Evolutionary conservation across 139 green algal genomes (phyloP).

Genomic region (Parachlorella kessleri): DNA sequence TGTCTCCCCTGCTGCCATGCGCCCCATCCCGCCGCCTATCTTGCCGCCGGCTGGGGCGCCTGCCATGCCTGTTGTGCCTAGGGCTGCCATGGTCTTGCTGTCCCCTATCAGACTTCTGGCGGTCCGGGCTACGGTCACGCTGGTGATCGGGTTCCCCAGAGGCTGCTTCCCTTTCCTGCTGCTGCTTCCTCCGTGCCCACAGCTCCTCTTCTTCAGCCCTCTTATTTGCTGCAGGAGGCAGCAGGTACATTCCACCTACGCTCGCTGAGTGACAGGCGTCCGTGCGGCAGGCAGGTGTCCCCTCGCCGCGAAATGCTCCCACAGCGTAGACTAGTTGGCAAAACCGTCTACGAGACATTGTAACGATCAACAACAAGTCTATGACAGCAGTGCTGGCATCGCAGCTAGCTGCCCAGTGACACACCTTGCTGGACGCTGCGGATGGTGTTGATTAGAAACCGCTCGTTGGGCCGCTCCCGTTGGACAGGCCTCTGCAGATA

Average conservation of each 20-base stretch:
- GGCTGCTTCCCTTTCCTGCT: constrained; percentile 35
- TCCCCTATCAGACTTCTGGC: neutral
- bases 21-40: neutral
- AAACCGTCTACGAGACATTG: no score
- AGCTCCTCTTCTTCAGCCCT: constrained; percentile 57
- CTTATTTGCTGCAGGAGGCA: constrained; percentile 49
- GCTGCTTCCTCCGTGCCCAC: constrained; percentile 52
- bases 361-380: no score
- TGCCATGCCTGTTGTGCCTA: neutral
- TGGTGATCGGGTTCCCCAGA: neutral
- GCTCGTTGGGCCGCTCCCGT: constrained; percentile 67
- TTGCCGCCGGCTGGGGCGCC: neutral
- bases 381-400: no score
- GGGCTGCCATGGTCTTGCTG: neutral
- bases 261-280: no score
- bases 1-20: neutral
- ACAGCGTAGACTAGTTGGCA: no score
- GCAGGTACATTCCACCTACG: no score
- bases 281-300: no score
- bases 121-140: neutral
- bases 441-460: constrained; percentile 72
- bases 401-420: neutral
- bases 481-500: constrained; percentile 46
- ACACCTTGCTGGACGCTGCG: constrained; percentile 34
- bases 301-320: no score